Percentiles rank a stretch among this genome's conserved stretches.
Evolutionary conservation across 2,329 filamentous ascomycete species (phyloP).

Genomic region (Colletotrichum destructivum): DNA sequence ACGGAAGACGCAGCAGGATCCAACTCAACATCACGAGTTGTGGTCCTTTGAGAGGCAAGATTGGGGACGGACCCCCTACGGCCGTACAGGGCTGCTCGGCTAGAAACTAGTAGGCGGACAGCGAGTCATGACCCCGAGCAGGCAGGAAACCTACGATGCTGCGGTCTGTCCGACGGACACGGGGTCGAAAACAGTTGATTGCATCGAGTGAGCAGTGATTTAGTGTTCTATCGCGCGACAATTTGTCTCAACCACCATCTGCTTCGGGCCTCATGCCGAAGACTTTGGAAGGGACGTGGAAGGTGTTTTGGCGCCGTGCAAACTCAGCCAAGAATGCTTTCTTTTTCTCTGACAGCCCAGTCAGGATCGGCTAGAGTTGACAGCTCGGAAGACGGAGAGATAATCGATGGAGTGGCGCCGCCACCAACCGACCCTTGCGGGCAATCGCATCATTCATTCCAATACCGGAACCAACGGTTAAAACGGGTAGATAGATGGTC

Average conservation of each 20-base stretch:
- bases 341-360: not conserved
- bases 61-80: not conserved
- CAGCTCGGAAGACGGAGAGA: slow-evolving; percentile 2
- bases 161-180: slow-evolving; percentile 14
- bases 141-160: not conserved
- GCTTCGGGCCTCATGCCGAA: not conserved
- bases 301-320: not conserved
- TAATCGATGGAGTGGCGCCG: slow-evolving; percentile 29
- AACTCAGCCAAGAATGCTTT: not conserved
- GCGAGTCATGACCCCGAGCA: not conserved
- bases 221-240: not conserved
- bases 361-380: slow-evolving; percentile 9
- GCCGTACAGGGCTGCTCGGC: slow-evolving; percentile 17
- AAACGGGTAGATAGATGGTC: not conserved
- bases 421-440: slow-evolving; percentile 14
- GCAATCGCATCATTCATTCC: not conserved
- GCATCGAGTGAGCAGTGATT: not conserved
- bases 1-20: not conserved
- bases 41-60: not conserved
- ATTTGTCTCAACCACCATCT: not conserved
- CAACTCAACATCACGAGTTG: not conserved
- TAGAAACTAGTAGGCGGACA: not conserved
- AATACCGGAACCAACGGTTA: not conserved
- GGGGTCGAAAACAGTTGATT: slow-evolving; percentile 3
- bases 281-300: not conserved